phyloP scores from a whole-genome alignment of 805 yeast genomes.

The Crinitomyces ghanaensis region DNA sequence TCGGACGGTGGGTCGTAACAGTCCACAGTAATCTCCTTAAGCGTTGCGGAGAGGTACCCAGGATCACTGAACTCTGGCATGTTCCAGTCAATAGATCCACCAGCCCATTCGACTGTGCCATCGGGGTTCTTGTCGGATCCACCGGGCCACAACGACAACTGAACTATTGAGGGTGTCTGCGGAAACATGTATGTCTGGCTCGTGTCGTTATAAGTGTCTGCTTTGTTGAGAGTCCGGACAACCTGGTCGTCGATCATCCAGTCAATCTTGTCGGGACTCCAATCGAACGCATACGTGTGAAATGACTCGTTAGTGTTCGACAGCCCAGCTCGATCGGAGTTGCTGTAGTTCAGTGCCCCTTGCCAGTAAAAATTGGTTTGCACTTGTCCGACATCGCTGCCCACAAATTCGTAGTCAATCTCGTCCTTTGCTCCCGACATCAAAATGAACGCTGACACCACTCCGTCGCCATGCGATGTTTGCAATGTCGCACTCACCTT shows the following conservation, averaged over 20 bases:
- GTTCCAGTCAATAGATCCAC: conserved; percentile 80
- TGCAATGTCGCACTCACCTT: conserved; percentile 57
- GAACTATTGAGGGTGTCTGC: conserved; percentile 78
- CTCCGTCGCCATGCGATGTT: conserved; percentile 69
- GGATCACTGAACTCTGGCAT: conserved; percentile 56
- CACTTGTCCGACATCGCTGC: conserved; percentile 51
- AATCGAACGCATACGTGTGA: conserved; percentile 70
- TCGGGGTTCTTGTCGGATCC: conserved; percentile 37
- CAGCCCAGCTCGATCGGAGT: conserved; percentile 34
- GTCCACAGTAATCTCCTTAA: conserved; percentile 48
- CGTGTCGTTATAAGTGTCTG: conserved; percentile 46
- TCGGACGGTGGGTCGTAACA: conserved; percentile 65
- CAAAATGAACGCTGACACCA: conserved; percentile 69
- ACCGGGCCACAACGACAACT: conserved; percentile 48
- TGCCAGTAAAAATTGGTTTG: conserved; percentile 76
- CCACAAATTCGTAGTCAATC: conserved; percentile 79
- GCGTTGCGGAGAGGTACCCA: conserved; percentile 66
- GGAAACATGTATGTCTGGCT: conserved; percentile 63
- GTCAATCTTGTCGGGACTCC: conserved; percentile 60
- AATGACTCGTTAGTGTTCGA: conserved; percentile 41
- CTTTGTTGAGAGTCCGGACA: conserved; percentile 52
- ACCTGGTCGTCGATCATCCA: conserved; percentile 67
- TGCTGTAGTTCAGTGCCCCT: conserved; percentile 60
- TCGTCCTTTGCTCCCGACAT: conserved; percentile 84
- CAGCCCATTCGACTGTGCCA: conserved; percentile 72